A percentile compares a stretch with the other conserved stretches of the same genome.
phyloP scores from a whole-genome alignment of 495 filamentous ascomycete genomes.

The Aspergillus coremiiformis region DNA sequence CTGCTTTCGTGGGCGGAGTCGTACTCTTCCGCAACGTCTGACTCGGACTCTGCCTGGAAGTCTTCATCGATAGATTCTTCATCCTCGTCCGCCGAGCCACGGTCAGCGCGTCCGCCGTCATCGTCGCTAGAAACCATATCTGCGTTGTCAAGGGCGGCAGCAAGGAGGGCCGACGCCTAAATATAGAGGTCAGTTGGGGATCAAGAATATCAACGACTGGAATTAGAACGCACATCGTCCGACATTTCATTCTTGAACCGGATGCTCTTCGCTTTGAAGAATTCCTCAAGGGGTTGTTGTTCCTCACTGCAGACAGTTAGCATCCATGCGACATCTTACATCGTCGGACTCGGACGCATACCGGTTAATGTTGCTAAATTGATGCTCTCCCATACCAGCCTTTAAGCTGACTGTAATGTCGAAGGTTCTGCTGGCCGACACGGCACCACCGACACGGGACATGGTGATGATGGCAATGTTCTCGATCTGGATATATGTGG shows the following conservation, averaged over 20 bases:
- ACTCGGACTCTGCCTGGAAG: slow-evolving; percentile 85
- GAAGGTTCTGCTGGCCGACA: slow-evolving; percentile 91
- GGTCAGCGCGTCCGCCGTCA: slow-evolving; percentile 60
- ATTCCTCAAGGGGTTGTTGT: slow-evolving; percentile 86
- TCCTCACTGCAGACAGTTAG: slow-evolving; percentile 58
- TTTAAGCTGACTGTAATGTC: slow-evolving; percentile 92
- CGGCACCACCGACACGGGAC: slow-evolving; percentile 88
- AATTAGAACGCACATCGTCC: slow-evolving; percentile 48
- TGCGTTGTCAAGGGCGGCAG: slow-evolving; percentile 70
- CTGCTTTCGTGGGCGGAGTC: slow-evolving; percentile 85
- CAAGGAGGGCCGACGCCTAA: slow-evolving; percentile 54
- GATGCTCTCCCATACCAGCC: slow-evolving; percentile 65
- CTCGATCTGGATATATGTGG: slow-evolving; percentile 91
- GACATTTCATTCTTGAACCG: slow-evolving; percentile 96
- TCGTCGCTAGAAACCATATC: slow-evolving; percentile 80
- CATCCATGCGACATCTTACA: slow-evolving; percentile 1
- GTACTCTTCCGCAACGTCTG: slow-evolving; percentile 93
- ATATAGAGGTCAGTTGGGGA: slow-evolving; percentile 6
- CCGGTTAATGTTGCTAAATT: slow-evolving; percentile 99
- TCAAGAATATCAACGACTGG: neutral
- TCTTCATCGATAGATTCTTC: slow-evolving; percentile 93
- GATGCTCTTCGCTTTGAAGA: slow-evolving; percentile 88
- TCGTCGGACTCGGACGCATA: slow-evolving; percentile 22
- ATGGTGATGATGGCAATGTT: slow-evolving; percentile 84
- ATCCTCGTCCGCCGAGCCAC: slow-evolving; percentile 92